Base-by-base conservation (phyloP, 768 basidiomycete species). In the Lentinula aciculospora region DNA sequence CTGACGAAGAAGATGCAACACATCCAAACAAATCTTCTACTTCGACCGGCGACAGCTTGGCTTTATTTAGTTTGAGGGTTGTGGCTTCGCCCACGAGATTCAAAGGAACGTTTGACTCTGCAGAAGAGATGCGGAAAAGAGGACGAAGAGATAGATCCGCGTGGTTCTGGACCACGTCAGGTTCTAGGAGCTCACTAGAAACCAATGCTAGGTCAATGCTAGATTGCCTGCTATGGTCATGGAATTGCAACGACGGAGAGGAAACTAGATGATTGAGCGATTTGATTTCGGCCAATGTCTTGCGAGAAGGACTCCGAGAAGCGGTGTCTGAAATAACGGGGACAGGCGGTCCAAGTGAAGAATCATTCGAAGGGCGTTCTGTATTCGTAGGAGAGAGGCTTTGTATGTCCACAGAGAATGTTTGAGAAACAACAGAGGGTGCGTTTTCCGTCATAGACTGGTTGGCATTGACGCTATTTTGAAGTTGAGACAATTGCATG, bases 381-480 rank as follows among this genome's bases (percentile, higher is more conserved):
- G 8, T 6, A 42, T 32, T 21, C 8, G 29, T 8, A 7, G 32
- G 8, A 3, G 21, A 44, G 27, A 57, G 12, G 59, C 58, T 8
- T 31, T 32, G 28, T 51, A 63, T n/a, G 57, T 58, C 19, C 57
- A 60, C 3, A 37, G 58, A 12, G 57, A 56, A n/a, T 15, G 59
- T 50, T 21, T 58, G 60, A 29, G 62, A 53, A 10, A 45, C 45
- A 17, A 60, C 61, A 40, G 64, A 45, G 31, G 50, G 44, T 28
- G 51, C 58, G 42, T 62, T 63, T 61, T 60, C 58, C 45, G 62
- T 50, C 31, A 63, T 53, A n/a, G 53, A 57, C 6, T 9, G 40
- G 21, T 21, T 23, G 37, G 3, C 17, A 12, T 39, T 39, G 37
- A 4, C 13, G 17, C 37, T 39, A 13, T 12, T n/a, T 39, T 39